Evolutionary conservation across 2,329 filamentous ascomycete species (phyloP).

Genomic region (Pestalotiopsis sp.): DNA sequence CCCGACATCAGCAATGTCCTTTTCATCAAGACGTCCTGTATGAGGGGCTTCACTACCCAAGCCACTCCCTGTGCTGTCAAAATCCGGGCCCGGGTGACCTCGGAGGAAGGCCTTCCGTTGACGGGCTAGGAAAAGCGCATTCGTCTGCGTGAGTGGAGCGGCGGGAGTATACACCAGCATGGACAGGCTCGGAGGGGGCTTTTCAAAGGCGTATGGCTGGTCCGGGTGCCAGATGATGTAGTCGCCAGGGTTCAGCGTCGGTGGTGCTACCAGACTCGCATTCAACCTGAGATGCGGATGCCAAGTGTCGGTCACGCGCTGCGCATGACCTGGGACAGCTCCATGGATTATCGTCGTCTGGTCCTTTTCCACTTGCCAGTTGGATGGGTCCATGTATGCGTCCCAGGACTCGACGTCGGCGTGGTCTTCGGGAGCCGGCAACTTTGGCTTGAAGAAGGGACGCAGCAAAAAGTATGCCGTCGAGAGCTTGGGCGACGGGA

Average conservation of each 20-base stretch:
- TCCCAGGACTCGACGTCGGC: slow-evolving; percentile 44
- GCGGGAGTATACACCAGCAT: slow-evolving; percentile 60
- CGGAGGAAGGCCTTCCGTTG: slow-evolving; percentile 60
- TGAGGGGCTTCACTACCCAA: slow-evolving; percentile 56
- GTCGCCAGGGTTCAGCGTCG: slow-evolving; percentile 57
- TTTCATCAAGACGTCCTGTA: slow-evolving; percentile 49
- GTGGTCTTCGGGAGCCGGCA: slow-evolving; percentile 39
- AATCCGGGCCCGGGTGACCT: slow-evolving; percentile 58
- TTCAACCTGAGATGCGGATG: slow-evolving; percentile 59
- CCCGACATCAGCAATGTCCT: slow-evolving; percentile 53
- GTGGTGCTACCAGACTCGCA: slow-evolving; percentile 57
- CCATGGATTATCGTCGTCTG: slow-evolving; percentile 61
- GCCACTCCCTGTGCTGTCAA: slow-evolving; percentile 55
- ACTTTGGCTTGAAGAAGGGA: slow-evolving; percentile 55
- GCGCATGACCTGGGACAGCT: slow-evolving; percentile 60
- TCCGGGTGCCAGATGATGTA: slow-evolving; percentile 64
- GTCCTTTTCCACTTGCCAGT: slow-evolving; percentile 48
- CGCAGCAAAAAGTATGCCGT: slow-evolving; percentile 52
- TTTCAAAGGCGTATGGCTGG: slow-evolving; percentile 56
- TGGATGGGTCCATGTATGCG: slow-evolving; percentile 47
- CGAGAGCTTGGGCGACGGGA: slow-evolving; percentile 51
- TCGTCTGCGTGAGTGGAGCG: slow-evolving; percentile 59
- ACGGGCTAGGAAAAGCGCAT: slow-evolving; percentile 58
- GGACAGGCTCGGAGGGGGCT: slow-evolving; percentile 33
- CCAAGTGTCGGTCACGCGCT: slow-evolving; percentile 61